A percentile compares a stretch with the other conserved stretches of the same genome.
phyloP scores from a whole-genome alignment of 2,329 filamentous ascomycete genomes.

The Alternaria gansuensis region DNA sequence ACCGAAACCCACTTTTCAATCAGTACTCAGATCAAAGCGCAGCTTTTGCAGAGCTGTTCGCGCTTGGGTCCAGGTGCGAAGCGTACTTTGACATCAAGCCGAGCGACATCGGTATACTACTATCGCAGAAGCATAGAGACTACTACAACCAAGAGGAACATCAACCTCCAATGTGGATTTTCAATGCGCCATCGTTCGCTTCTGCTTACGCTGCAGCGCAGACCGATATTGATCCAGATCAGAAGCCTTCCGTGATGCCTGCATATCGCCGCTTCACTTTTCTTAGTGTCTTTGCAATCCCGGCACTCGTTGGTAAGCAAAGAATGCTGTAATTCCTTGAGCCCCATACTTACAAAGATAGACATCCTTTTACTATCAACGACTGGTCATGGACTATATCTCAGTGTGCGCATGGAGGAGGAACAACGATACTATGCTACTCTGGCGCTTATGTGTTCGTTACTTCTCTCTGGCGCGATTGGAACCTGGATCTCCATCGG shows the following conservation, averaged over 20 bases:
- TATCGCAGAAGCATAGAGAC: conserved; percentile 53
- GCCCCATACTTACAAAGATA: conserved; percentile 20
- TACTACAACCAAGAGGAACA: conserved; percentile 55
- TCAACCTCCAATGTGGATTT: conserved; percentile 61
- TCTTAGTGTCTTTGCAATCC: conserved; percentile 69
- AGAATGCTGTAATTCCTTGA: background rate
- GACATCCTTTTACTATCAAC: conserved; percentile 68
- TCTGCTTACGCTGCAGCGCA: conserved; percentile 63
- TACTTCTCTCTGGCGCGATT: conserved; percentile 67
- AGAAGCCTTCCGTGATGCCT: conserved; percentile 56
- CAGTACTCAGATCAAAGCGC: conserved; percentile 70
- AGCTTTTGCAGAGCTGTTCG: conserved; percentile 70
- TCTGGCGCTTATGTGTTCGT: conserved; percentile 65
- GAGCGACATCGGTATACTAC: conserved; percentile 48
- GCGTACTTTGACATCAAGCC: conserved; percentile 66
- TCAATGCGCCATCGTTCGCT: conserved; percentile 60
- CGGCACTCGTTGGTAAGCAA: conserved; percentile 61
- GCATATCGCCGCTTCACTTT: conserved; percentile 64
- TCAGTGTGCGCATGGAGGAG: conserved; percentile 65
- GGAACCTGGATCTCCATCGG: conserved; percentile 71
- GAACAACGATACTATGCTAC: conserved; percentile 63
- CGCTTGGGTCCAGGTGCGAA: conserved; percentile 69
- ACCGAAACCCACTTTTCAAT: conserved; percentile 69
- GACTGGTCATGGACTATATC: conserved; percentile 67
- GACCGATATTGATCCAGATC: conserved; percentile 62